Conservation (phyloP, 345 rosid species). For the Lepidium didymum region DNA sequence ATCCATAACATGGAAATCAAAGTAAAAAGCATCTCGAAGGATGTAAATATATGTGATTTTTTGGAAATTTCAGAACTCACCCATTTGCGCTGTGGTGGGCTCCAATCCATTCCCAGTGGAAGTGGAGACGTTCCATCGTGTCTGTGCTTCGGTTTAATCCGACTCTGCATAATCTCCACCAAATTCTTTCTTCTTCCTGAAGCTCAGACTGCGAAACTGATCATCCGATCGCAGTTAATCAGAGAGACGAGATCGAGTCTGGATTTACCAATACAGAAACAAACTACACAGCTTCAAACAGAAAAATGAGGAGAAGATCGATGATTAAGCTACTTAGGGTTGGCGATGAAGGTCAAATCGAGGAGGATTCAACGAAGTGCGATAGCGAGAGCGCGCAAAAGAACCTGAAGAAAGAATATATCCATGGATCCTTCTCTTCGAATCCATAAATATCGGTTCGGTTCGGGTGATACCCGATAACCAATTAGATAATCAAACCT, state of each 20-base stretch:
- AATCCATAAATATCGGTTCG: too few species aligned
- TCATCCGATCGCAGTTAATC: constrained; percentile 2
- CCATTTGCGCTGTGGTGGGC: constrained; percentile 92
- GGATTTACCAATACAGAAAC: neutral
- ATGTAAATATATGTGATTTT: too few species aligned
- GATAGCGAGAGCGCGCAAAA: neutral
- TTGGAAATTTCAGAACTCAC: constrained; percentile 26
- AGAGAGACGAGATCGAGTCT: constrained; percentile 11
- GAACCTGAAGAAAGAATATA: neutral
- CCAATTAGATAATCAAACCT: too few species aligned
- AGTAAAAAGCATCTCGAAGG: too few species aligned
- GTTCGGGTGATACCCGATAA: too few species aligned
- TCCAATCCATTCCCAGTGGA: constrained; percentile 99
- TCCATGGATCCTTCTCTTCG: too few species aligned
- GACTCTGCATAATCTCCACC: constrained; percentile 52
- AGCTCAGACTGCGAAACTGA: neutral
- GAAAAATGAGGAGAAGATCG: constrained; percentile 1
- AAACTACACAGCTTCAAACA: neutral
- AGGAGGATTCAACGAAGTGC: neutral
- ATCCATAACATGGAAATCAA: neutral
- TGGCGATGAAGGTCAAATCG: constrained; percentile 19
- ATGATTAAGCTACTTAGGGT: constrained; percentile 14
- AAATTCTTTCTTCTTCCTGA: too few species aligned
- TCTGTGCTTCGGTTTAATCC: constrained; percentile 86
- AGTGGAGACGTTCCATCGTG: constrained; percentile 98